Evolutionary conservation across 2,329 filamentous ascomycete species (phyloP).

Genomic region (Diaporthe longicolla): DNA sequence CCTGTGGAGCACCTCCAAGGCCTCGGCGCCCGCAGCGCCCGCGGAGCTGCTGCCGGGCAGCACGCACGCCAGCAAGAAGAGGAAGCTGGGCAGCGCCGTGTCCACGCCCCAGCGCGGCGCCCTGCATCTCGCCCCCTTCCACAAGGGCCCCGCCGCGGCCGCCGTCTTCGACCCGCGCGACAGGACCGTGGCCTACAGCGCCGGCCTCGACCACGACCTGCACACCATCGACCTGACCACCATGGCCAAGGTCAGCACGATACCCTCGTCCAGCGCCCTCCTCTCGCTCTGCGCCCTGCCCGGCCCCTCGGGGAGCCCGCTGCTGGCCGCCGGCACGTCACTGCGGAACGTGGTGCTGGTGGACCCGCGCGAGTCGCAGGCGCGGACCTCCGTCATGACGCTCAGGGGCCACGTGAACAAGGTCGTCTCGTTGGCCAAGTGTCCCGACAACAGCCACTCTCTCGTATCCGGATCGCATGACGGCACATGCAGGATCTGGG

Average conservation of each 20-base stretch:
- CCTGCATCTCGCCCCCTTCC: slow-evolving; percentile 78
- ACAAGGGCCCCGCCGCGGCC: slow-evolving; percentile 82
- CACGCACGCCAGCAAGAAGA: slow-evolving; percentile 77
- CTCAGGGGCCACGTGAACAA: slow-evolving; percentile 89
- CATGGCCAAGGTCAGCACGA: slow-evolving; percentile 80
- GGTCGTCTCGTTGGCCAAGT: slow-evolving; percentile 65
- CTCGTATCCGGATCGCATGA: slow-evolving; percentile 93
- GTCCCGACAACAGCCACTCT: slow-evolving; percentile 80
- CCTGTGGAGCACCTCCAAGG: slow-evolving; percentile 89
- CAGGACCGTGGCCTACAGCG: slow-evolving; percentile 89
- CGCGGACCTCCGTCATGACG: slow-evolving; percentile 87
- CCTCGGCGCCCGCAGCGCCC: slow-evolving; percentile 81
- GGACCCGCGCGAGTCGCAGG: slow-evolving; percentile 85
- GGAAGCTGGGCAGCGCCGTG: slow-evolving; percentile 74
- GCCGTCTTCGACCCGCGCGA: slow-evolving; percentile 89
- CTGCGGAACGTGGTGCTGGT: slow-evolving; percentile 93
- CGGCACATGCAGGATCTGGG: slow-evolving; percentile 94
- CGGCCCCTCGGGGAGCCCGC: slow-evolving; percentile 63
- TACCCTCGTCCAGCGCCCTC: slow-evolving; percentile 87
- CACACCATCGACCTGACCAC: slow-evolving; percentile 94
- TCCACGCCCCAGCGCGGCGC: slow-evolving; percentile 78
- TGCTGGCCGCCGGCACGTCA: slow-evolving; percentile 82
- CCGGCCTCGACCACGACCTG: slow-evolving; percentile 91
- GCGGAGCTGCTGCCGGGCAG: slow-evolving; percentile 77
- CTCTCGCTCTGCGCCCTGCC: slow-evolving; percentile 83